Evolutionary conservation across 441 rosid genomes (phyloP), one percentile per base, ranked within the genome.

Genomic region (Melastoma candidum): DNA sequence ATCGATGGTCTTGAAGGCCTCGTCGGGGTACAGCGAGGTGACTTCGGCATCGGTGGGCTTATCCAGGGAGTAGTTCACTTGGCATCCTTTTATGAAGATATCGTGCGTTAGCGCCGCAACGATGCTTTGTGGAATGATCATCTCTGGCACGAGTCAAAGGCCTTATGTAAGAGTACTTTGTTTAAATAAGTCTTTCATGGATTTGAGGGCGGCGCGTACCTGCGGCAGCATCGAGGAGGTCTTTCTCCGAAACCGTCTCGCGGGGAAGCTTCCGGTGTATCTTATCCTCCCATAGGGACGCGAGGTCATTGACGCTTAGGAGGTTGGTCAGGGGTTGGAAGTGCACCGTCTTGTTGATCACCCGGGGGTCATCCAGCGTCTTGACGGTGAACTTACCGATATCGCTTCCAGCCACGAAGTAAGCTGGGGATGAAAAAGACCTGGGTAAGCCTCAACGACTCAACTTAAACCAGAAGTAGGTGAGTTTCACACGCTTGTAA

Each of bases 301-400:
- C 54, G 44, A 58, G 55, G 32, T 58, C 53, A 24, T 58, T 58
- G 62, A 49, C 26, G 62, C 62, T 58, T 22, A 22, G 62, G 1
- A 49, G 26, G 46, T 58, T 58, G 7, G n/a, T 39, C 11, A 36
- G 46, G 10, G 62, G 62, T 49, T 41, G 62, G 17, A 58, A 49
- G 50, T 43, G 62, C 47, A 49, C 62, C 39, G 44, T 43, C 55
- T 49, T 58, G 53, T 58, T 58, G 48, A 58, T 12, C 12, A 54
- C 43, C 45, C 49, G 47, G 7, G 49, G 43, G 3, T 49, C 48
- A 12, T 43, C 55, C 26, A 43, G 14, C 13, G 48, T 48, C 27
- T 49, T 26, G 2, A 58, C 26, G 11, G 55, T 49, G 54, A 58
- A 43, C 55, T 58, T 58, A 47, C 55, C 55, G 22, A 58, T 58